Percentiles rank a stretch among this genome's conserved stretches.
phyloP scores from a whole-genome alignment of 2,329 filamentous ascomycete genomes.

The Zarea fungicola region DNA sequence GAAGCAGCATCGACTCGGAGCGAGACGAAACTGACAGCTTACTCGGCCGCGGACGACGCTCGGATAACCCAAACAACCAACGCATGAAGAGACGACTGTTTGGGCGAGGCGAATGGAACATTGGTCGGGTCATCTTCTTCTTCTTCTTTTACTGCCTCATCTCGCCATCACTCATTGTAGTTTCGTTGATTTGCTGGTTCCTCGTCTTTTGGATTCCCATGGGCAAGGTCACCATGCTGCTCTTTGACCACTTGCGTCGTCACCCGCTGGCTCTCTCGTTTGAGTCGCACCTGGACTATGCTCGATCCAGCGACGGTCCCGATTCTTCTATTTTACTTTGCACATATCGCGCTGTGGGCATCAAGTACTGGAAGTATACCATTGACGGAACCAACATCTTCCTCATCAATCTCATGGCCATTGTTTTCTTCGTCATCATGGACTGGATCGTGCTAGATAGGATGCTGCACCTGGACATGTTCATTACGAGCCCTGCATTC shows the following conservation, averaged over 20 bases:
- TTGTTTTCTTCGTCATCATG: conserved; percentile 91
- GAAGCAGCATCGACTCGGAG: conserved; percentile 81
- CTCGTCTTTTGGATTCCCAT: conserved; percentile 97
- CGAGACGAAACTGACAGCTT: conserved; percentile 85
- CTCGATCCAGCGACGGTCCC: conserved; percentile 63
- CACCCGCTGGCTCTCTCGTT: conserved; percentile 92
- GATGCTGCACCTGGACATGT: conserved; percentile 62
- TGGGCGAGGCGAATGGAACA: conserved; percentile 91
- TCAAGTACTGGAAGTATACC: conserved; percentile 99
- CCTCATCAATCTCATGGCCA: conserved; percentile 89
- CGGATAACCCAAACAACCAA: conserved; percentile 37
- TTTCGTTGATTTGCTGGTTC: conserved; percentile 89
- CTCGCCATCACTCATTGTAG: conserved; percentile 77
- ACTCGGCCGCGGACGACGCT: conserved; percentile 57
- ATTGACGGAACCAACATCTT: conserved; percentile 98
- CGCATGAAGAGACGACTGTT: conserved; percentile 77
- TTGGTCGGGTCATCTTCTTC: conserved; percentile 94
- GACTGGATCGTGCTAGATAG: conserved; percentile 79
- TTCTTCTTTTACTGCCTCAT: conserved; percentile 92
- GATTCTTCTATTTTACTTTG: conserved; percentile 87
- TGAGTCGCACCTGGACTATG: conserved; percentile 75
- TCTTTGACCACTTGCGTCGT: conserved; percentile 86
- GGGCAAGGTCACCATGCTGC: conserved; percentile 86
- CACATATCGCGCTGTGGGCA: conserved; percentile 91
- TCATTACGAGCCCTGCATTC: conserved; percentile 77